Conservation (phyloP, 805 yeast species). For the Saturnispora dispora region DNA sequence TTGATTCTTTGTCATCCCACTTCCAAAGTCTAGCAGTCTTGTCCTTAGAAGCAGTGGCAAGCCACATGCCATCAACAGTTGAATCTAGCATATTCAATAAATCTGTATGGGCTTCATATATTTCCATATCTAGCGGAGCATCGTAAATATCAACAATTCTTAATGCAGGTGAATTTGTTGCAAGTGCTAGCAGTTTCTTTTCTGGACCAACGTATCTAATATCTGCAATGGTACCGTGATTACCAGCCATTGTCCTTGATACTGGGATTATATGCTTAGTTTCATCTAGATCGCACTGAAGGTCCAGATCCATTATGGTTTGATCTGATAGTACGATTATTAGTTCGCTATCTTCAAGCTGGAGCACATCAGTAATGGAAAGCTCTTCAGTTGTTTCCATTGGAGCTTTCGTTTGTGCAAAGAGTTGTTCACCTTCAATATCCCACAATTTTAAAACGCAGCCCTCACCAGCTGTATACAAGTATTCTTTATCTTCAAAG, state of each 20-base stretch:
- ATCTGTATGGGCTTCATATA: conserved; percentile 79
- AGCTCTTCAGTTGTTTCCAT: conserved; percentile 61
- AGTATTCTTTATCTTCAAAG: conserved; percentile 26
- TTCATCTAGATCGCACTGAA: conserved; percentile 21
- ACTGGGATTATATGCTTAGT: conserved; percentile 32
- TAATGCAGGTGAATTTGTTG: conserved; percentile 88
- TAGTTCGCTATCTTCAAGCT: conserved; percentile 26
- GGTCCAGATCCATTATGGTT: conserved; percentile 39
- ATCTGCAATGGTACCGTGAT: conserved; percentile 93
- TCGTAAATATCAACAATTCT: conserved; percentile 60
- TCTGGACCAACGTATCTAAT: conserved; percentile 66
- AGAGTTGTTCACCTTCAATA: conserved; percentile 35
- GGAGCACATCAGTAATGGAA: conserved; percentile 49
- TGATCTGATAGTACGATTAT: conserved; percentile 74
- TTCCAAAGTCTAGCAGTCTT: conserved; percentile 78
- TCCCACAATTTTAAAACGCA: conserved; percentile 65
- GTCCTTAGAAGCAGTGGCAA: conserved; percentile 89
- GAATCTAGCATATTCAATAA: conserved; percentile 73
- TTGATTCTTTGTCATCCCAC: conserved; percentile 35
- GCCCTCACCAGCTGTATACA: conserved; percentile 74
- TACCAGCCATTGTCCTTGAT: conserved; percentile 66
- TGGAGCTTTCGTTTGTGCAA: conserved; percentile 40
- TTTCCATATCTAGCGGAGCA: conserved; percentile 48
- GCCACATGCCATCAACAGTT: conserved; percentile 76
- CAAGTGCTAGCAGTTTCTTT: conserved; percentile 57